A percentile compares a stretch with the other conserved stretches of the same genome.
phyloP scores from a whole-genome alignment of 352 stramenopile genomes.

The Globisporangium uncinulatum region DNA sequence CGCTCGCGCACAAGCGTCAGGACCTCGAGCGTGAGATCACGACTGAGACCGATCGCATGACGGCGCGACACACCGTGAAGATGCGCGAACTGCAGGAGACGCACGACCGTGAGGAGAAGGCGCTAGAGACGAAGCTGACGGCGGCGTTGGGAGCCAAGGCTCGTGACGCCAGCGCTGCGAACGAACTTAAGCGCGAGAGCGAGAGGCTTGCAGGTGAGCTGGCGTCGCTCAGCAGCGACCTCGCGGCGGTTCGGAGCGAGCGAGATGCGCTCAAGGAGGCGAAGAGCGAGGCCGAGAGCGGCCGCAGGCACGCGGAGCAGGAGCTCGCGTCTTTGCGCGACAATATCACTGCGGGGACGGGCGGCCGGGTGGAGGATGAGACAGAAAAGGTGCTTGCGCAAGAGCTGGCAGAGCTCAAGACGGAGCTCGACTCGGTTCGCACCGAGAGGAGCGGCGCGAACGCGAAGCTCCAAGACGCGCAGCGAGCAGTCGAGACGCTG shows the following conservation, averaged over 20 bases:
- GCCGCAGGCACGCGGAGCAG: too few species aligned
- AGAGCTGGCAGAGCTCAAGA: background rate
- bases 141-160: constrained; percentile 21
- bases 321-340: too few species aligned
- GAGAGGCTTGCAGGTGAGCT: constrained; percentile 17
- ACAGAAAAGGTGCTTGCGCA: too few species aligned
- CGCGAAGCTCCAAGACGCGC: background rate
- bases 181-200: constrained; percentile 25
- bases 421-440: background rate
- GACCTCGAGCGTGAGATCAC: constrained; percentile 54
- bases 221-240: constrained; percentile 15
- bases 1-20: constrained; percentile 39
- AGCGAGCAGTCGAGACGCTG: background rate
- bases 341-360: too few species aligned
- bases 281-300: too few species aligned
- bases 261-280: background rate
- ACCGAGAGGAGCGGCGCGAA: background rate
- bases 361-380: too few species aligned
- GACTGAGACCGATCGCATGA: constrained; percentile 33
- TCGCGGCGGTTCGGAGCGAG: constrained; percentile 6
- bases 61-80: constrained; percentile 32
- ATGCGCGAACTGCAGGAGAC: constrained; percentile 38
- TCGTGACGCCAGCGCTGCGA: constrained; percentile 11
- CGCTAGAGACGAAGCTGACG: constrained; percentile 29
- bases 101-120: constrained; percentile 27